These are phyloP conservation scores for Cynara cardunculus DNA, from an alignment of 129 eudicot species.

Conservation along the genomic window DNA sequence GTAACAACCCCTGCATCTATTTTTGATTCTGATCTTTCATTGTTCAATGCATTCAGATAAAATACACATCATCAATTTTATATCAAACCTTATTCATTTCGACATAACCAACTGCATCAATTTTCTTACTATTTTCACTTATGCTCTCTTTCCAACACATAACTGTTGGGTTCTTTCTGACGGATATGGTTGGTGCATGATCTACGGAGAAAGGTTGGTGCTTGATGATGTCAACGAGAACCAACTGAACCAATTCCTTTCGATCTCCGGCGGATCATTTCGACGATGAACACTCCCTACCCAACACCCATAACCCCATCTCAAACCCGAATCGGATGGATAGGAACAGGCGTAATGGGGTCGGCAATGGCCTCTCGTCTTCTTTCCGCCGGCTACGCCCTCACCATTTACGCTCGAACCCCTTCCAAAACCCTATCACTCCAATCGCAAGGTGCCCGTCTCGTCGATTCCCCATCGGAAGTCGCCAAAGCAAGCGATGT, in stretches of 20 bases:
- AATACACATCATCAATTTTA: too few species aligned
- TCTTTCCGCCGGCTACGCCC: constrained; percentile 72
- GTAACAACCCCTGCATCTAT: too few species aligned
- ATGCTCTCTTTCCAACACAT: too few species aligned
- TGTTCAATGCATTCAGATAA: too few species aligned
- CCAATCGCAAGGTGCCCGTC: constrained; percentile 68
- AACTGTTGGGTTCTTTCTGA: too few species aligned
- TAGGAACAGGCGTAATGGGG: constrained; percentile 87
- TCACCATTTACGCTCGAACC: constrained; percentile 74
- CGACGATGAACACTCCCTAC: constrained; percentile 40
- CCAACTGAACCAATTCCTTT: neutral
- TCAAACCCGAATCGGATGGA: constrained; percentile 78
- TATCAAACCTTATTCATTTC: too few species aligned
- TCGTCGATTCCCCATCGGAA: constrained; percentile 50
- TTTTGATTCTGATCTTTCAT: too few species aligned
- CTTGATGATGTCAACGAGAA: neutral
- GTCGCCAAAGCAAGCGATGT: constrained; percentile 51
- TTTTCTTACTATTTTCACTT: too few species aligned
- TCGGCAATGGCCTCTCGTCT: constrained; percentile 87
- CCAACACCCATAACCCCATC: constrained; percentile 54
- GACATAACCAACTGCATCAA: too few species aligned
- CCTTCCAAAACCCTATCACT: constrained; percentile 68
- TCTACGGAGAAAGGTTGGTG: too few species aligned
- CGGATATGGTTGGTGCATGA: too few species aligned
- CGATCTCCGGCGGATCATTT: neutral